These are phyloP conservation scores for Gelatoporia subvermispora DNA, from an alignment of 768 basidiomycete genomes.

Conservation along the genomic window DNA sequence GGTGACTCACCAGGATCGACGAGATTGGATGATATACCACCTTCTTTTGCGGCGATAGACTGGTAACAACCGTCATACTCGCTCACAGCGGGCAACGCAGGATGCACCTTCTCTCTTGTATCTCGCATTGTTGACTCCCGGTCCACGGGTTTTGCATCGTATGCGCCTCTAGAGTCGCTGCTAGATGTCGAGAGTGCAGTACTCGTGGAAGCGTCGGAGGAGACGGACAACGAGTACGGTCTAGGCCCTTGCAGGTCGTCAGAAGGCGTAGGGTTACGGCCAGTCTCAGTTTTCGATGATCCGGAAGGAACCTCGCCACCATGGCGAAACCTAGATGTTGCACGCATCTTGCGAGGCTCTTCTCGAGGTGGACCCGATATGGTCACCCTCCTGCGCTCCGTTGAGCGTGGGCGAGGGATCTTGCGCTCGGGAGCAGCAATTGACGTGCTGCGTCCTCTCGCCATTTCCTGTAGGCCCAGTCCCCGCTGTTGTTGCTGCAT, in stretches of 20 bases:
- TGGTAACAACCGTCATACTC: neutral
- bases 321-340: neutral
- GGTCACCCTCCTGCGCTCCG: neutral
- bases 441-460: neutral
- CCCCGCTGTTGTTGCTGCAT: neutral
- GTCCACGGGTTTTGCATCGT: neutral
- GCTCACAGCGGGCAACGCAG: neutral
- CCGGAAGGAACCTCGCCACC: neutral
- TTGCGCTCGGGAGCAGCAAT: neutral
- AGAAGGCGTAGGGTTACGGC: neutral
- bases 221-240: constrained; percentile 8
- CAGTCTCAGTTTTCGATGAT: neutral
- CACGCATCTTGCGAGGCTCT: neutral
- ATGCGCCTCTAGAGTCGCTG: neutral
- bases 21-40: neutral
- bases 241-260: neutral
- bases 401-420: neutral
- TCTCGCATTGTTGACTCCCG: no score
- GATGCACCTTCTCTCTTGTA: no score
- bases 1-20: neutral
- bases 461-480: neutral
- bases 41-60: no score
- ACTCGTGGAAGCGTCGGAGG: constrained; percentile 3
- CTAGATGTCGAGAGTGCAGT: neutral
- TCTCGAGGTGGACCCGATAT: neutral